Evolutionary conservation across 2,329 filamentous ascomycete genomes (phyloP).

Genomic region (Colletotrichum spinosum): DNA sequence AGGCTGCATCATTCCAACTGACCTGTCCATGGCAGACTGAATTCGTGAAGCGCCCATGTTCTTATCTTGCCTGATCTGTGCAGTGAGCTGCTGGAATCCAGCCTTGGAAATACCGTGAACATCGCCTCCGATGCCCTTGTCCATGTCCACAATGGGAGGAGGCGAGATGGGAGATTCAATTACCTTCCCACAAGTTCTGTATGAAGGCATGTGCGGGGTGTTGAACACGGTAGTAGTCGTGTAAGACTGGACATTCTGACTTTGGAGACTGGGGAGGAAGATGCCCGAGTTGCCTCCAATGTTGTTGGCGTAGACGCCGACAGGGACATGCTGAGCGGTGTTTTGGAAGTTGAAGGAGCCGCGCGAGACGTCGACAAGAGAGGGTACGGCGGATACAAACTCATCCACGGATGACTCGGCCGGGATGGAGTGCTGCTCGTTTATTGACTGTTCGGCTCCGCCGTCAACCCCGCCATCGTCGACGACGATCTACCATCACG

Average conservation of each 20-base stretch:
- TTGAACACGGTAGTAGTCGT: neutral
- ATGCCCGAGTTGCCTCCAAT: conserved; percentile 1
- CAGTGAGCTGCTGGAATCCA: conserved; percentile 22
- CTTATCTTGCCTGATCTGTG: conserved; percentile 7
- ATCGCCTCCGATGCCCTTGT: neutral
- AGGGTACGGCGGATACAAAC: neutral
- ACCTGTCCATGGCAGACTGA: no score
- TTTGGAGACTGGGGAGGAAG: neutral
- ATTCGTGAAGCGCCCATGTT: no score
- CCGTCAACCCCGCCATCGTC: conserved; percentile 31
- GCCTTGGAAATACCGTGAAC: conserved; percentile 23
- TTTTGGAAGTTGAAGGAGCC: neutral
- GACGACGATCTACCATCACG: conserved; percentile 20
- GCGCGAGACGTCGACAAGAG: neutral
- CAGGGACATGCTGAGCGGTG: neutral
- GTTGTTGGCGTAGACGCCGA: conserved; percentile 1
- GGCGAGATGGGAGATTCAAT: neutral
- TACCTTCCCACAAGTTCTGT: neutral
- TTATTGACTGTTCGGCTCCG: conserved; percentile 40
- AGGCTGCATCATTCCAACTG: neutral
- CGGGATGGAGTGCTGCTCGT: conserved; percentile 33
- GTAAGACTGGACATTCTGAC: neutral
- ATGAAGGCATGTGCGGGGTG: neutral
- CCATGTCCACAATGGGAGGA: neutral
- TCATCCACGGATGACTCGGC: neutral